Conservation (phyloP, 192 early-diverging fungal species). For the Mortierella claussenii region DNA sequence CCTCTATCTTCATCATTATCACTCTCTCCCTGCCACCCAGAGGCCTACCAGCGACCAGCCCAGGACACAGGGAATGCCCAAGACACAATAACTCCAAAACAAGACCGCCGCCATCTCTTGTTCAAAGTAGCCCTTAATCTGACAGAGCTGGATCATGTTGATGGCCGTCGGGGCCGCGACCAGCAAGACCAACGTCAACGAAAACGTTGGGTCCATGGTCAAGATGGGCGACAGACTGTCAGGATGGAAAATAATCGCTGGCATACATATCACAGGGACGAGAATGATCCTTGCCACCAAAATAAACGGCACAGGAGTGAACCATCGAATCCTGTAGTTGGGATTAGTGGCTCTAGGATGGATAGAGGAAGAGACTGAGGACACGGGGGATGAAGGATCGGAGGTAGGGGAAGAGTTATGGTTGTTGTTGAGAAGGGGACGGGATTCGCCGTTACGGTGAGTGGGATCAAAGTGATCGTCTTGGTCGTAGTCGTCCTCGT, state of each 20-base stretch:
- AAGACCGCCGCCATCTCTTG: slow-evolving; percentile 72
- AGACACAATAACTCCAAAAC: slow-evolving; percentile 73
- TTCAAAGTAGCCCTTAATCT: slow-evolving; percentile 76
- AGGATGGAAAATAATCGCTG: slow-evolving; percentile 40
- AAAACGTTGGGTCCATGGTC: slow-evolving; percentile 71
- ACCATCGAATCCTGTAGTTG: slow-evolving; percentile 11
- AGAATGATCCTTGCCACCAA: slow-evolving; percentile 30
- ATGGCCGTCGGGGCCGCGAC: slow-evolving; percentile 76
- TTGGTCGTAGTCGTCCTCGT: slow-evolving; percentile 11
- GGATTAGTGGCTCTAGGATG: too few species aligned
- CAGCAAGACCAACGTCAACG: slow-evolving; percentile 69
- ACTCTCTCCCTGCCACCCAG: slow-evolving; percentile 25
- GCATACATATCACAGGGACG: slow-evolving; percentile 30
- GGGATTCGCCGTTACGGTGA: slow-evolving; percentile 12
- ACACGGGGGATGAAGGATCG: background rate
- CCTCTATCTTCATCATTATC: too few species aligned
- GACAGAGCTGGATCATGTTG: slow-evolving; percentile 75
- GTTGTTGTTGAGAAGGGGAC: slow-evolving; percentile 6
- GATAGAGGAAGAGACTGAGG: background rate
- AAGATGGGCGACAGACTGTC: slow-evolving; percentile 55
- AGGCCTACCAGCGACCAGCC: slow-evolving; percentile 40
- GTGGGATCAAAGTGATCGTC: too few species aligned
- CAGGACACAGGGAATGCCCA: slow-evolving; percentile 51
- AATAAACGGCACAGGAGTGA: slow-evolving; percentile 31
- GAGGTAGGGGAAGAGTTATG: background rate